phyloP scores from a whole-genome alignment of 192 early-diverging fungal genomes.

The Mycoemilia scoparia region DNA sequence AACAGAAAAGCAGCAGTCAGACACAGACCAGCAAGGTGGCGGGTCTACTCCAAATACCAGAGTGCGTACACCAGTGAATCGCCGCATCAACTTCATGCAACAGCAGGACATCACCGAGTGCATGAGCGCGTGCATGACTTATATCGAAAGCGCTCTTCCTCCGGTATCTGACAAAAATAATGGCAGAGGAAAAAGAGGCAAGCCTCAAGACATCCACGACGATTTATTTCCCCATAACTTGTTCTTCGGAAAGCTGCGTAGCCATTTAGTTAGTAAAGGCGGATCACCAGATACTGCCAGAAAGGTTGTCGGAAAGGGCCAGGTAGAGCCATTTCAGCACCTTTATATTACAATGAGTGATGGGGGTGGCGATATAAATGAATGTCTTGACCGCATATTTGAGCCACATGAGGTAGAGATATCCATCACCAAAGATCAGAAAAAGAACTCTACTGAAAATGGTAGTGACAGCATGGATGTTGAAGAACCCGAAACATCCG shows the following conservation, averaged over 20 bases:
- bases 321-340: slow-evolving; percentile 12
- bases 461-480: slow-evolving; percentile 5
- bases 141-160: slow-evolving; percentile 40
- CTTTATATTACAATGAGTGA: slow-evolving; percentile 16
- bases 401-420: slow-evolving; percentile 8
- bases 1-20: too few relatives aligned
- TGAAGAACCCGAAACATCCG: too few relatives aligned
- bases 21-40: too few relatives aligned
- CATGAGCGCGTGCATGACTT: slow-evolving; percentile 44
- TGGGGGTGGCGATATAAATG: slow-evolving; percentile 17
- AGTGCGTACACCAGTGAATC: too few relatives aligned
- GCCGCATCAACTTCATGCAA: slow-evolving; percentile 25
- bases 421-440: too few relatives aligned
- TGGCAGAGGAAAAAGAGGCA: slow-evolving; percentile 2
- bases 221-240: slow-evolving; percentile 19
- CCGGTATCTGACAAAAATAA: slow-evolving; percentile 5
- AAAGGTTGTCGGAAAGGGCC: background rate
- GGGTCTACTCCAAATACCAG: too few relatives aligned
- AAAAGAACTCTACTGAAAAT: too few relatives aligned
- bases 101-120: slow-evolving; percentile 68
- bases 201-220: background rate
- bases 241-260: slow-evolving; percentile 14
- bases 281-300: background rate
- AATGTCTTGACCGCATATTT: slow-evolving; percentile 20
- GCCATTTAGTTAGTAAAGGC: background rate